Conservation (phyloP, 192 early-diverging fungal species). For the Coemansia umbellata region DNA sequence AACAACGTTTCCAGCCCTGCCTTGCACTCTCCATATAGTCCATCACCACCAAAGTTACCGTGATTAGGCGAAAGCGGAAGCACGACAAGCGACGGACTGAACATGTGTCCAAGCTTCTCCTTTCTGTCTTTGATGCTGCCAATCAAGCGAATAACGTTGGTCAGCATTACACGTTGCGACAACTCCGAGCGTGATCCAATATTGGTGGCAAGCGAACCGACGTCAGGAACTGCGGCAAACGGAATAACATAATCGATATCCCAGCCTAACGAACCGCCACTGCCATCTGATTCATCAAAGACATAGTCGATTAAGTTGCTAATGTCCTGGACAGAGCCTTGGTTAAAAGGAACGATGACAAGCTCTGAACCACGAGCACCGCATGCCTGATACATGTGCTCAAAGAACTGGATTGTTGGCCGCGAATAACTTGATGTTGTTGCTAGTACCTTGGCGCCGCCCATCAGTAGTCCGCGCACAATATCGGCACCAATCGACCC, state of each 20-base stretch:
- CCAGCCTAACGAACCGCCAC: conserved; percentile 54
- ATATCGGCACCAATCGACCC: conserved; percentile 88
- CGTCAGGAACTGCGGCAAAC: conserved; percentile 86
- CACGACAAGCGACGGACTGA: conserved; percentile 81
- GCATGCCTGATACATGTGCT: conserved; percentile 75
- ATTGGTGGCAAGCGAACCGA: conserved; percentile 77
- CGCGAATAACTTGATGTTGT: conserved; percentile 87
- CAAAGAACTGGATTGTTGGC: conserved; percentile 76
- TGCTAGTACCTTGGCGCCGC: conserved; percentile 84
- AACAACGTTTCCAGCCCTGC: conserved; percentile 82
- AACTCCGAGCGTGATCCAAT: conserved; percentile 80
- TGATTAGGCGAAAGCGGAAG: conserved; percentile 92
- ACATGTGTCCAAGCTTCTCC: conserved; percentile 65
- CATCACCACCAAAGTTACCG: conserved; percentile 87
- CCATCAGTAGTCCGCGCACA: conserved; percentile 80
- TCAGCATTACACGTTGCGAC: conserved; percentile 90
- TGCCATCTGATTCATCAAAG: conserved; percentile 47
- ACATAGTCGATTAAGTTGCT: conserved; percentile 77
- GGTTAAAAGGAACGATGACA: conserved; percentile 90
- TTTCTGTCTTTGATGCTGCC: conserved; percentile 85
- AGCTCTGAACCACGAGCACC: conserved; percentile 81
- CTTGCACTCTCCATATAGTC: conserved; percentile 93
- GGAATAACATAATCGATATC: conserved; percentile 89
- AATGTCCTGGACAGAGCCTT: conserved; percentile 77
- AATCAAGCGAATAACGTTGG: conserved; percentile 81